Conservation (phyloP, 106 monocot genomes). For the Dactylorhiza incarnata region DNA sequence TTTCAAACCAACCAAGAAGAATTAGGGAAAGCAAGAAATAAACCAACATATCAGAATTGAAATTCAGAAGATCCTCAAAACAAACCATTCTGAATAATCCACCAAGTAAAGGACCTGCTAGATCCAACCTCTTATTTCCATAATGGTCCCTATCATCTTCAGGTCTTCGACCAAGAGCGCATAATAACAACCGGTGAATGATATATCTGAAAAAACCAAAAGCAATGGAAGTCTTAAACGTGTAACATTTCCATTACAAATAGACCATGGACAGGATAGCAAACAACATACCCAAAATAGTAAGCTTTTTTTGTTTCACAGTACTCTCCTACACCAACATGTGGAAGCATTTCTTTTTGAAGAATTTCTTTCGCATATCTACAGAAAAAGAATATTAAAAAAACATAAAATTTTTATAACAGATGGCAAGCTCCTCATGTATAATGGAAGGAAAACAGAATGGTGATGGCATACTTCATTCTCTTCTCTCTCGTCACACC, state of each 20-base stretch:
- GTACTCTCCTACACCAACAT: conserved; percentile 96
- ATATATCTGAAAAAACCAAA: conserved; percentile 57
- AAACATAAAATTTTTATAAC: background rate
- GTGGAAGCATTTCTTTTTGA: conserved; percentile 98
- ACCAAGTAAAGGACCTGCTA: conserved; percentile 97
- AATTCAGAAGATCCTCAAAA: background rate
- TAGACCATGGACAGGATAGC: background rate
- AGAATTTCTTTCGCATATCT: conserved; percentile 98
- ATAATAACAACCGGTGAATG: conserved; percentile 87
- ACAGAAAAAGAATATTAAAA: conserved; percentile 9
- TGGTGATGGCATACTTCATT: conserved; percentile 55
- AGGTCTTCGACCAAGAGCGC: conserved; percentile 89
- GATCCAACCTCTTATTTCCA: conserved; percentile 96
- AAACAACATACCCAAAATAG: conserved; percentile 75
- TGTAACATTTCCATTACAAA: background rate
- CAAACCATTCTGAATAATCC: conserved; percentile 97
- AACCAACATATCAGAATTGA: conserved; percentile 2
- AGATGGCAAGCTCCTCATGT: background rate
- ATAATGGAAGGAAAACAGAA: background rate
- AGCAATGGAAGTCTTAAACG: background rate
- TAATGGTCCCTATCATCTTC: conserved; percentile 99
- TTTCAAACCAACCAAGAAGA: conserved; percentile 13
- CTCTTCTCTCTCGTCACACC: conserved; percentile 97
- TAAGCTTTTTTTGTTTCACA: conserved; percentile 99
- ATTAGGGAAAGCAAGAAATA: background rate